Evolutionary conservation across 129 eudicot genomes (phyloP).

Genomic region (Helianthus tuberosus): DNA sequence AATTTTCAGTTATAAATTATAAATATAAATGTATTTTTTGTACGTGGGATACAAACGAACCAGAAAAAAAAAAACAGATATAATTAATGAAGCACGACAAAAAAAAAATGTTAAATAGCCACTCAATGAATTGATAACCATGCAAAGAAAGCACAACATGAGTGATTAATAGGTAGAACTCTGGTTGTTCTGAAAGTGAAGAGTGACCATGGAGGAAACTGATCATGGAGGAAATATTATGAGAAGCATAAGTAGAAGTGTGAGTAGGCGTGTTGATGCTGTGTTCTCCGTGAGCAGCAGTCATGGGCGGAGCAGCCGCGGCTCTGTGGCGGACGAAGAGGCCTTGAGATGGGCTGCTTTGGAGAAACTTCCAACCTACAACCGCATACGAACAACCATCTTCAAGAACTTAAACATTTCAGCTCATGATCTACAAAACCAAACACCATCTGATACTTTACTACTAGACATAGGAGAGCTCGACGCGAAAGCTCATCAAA

Average conservation of each 20-base stretch:
- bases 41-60: not conserved
- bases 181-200: too few relatives aligned
- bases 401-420: conserved; percentile 32
- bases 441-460: conserved; percentile 22
- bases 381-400: conserved; percentile 40
- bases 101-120: not conserved
- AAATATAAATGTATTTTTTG: not conserved
- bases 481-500: conserved; percentile 33
- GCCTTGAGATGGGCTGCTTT: conserved; percentile 61
- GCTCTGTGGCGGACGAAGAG: conserved; percentile 44
- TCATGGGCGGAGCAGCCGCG: conserved; percentile 19
- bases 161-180: not conserved
- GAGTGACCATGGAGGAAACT: conserved; percentile 21
- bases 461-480: conserved; percentile 32
- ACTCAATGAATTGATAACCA: not conserved
- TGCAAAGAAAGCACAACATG: not conserved
- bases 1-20: not conserved
- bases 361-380: conserved; percentile 56
- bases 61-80: not conserved
- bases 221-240: conserved; percentile 16
- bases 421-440: not conserved
- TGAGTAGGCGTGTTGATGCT: not conserved
- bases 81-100: not conserved
- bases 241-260: conserved; percentile 31
- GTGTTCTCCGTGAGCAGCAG: conserved; percentile 17